These are phyloP conservation scores for Asterophora parasitica DNA, from an alignment of 768 basidiomycete species.

Conservation along the genomic window DNA sequence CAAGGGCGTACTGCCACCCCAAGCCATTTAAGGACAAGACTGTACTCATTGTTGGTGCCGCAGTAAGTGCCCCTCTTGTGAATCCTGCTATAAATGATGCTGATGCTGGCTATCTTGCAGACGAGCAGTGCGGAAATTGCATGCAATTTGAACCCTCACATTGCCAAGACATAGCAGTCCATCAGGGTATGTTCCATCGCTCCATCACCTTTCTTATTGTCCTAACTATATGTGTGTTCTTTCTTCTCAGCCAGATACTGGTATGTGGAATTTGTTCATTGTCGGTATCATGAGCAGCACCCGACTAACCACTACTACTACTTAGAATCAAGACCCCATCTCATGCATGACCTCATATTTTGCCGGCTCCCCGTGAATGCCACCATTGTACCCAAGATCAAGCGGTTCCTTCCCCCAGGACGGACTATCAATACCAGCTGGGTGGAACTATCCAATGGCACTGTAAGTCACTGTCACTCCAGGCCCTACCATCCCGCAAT, in stretches of 20 bases:
- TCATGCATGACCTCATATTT: slow-evolving; percentile 13
- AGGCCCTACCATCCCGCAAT: no score
- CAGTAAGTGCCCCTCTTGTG: slow-evolving; percentile 21
- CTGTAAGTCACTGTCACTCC: slow-evolving; percentile 20
- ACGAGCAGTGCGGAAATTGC: slow-evolving; percentile 33
- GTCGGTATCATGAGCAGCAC: no score
- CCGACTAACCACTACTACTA: background rate
- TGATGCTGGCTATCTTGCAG: slow-evolving; percentile 14
- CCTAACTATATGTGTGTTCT: background rate
- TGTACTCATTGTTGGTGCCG: slow-evolving; percentile 39
- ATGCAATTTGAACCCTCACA: slow-evolving; percentile 27
- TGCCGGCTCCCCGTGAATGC: slow-evolving; percentile 27
- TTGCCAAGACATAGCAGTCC: slow-evolving; percentile 1
- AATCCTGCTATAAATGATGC: background rate
- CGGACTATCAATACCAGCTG: slow-evolving; percentile 19
- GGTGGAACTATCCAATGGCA: slow-evolving; percentile 35
- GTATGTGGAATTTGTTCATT: background rate
- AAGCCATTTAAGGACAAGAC: slow-evolving; percentile 31
- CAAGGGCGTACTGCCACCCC: slow-evolving; percentile 38
- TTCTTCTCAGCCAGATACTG: slow-evolving; percentile 1
- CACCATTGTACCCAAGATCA: slow-evolving; percentile 37
- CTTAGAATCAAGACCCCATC: slow-evolving; percentile 1
- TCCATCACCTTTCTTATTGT: background rate
- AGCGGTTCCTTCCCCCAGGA: slow-evolving; percentile 25
- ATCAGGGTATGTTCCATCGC: no score